Conservation (phyloP, 1,139 yeast genomes). For the Kodamaea suecica region DNA sequence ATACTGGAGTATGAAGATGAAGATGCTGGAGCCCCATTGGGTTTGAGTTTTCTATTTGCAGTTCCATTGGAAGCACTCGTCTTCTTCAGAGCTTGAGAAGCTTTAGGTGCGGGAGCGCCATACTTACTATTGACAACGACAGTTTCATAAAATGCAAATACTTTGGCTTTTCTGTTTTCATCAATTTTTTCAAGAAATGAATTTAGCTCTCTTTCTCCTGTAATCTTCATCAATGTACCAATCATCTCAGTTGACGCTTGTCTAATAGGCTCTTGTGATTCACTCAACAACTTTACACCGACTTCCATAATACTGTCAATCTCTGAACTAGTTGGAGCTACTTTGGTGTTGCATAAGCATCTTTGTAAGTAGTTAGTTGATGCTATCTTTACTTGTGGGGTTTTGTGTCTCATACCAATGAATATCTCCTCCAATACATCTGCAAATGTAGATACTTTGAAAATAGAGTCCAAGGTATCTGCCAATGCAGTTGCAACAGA, state of each 20-base stretch:
- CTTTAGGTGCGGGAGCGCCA: conserved; percentile 10
- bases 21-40: background rate
- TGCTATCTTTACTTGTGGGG: conserved; percentile 80
- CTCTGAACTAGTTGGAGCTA: conserved; percentile 52
- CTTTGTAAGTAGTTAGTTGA: conserved; percentile 62
- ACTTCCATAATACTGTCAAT: conserved; percentile 54
- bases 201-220: conserved; percentile 68
- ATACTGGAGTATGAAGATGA: conserved; percentile 24
- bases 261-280: conserved; percentile 84
- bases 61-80: conserved; percentile 15
- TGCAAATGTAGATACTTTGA: conserved; percentile 45
- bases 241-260: conserved; percentile 74
- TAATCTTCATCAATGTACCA: conserved; percentile 79
- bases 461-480: conserved; percentile 64
- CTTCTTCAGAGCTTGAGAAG: background rate
- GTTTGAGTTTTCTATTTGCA: conserved; percentile 1
- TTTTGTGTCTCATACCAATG: conserved; percentile 65
- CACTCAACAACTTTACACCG: conserved; percentile 63
- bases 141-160: conserved; percentile 54
- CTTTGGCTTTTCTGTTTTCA: conserved; percentile 67
- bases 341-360: conserved; percentile 53
- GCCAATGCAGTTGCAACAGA: conserved; percentile 70
- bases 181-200: conserved; percentile 66
- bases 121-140: conserved; percentile 51
- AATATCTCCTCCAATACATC: conserved; percentile 64